Evolutionary conservation across 176 grass and related monocot genomes (phyloP), one percentile per base, ranked within the genome.

Genomic region (Typha latifolia): DNA sequence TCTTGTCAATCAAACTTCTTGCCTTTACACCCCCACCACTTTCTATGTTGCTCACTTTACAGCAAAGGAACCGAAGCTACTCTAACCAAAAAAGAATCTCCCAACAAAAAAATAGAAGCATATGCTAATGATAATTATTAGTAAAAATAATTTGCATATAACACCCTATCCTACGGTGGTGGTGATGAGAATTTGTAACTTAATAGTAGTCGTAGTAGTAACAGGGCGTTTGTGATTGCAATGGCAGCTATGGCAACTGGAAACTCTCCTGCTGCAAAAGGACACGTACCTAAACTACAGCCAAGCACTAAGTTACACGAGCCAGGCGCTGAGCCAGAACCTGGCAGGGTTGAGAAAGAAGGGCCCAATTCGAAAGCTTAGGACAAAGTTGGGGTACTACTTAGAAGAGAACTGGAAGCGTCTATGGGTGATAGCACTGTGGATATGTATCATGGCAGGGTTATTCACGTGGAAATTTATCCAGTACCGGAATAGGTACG

Each of bases 321-420:
- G 94, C 77, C 86, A 93, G 59, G 94, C 89, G 47, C 74, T 99
- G 77, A 99, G 94, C 70, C 94, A 99, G 66, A 93, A 87, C 81
- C 57, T 99, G 72, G 76, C 68, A 3, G 80, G 83, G 29, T 74
- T 99, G 49, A 68, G 89, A 62, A 84, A 71, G 80, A 90, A 71
- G 66, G 73, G 83, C 15, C 69, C 86, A 32, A 90, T 99, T 62
- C 78, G 76, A 20, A 99, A 99, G 66, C 64, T 93, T 71, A 87
- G 81, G 61, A 83, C 86, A 61, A 83, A 77, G 47, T 51, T 99
- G 66, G 71, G 61, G 53, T 99, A 90, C 79, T 99, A 85, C 70
- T 22, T 99, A 61, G 94, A 99, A 72, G 94, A 99, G 73, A 99
- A 93, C 49, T 99, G 94, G 94, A 88, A 86, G 67, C 80, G 94